Evolutionary conservation across 352 stramenopile genomes (phyloP).

Genomic region (Pythium vanterpoolii): DNA sequence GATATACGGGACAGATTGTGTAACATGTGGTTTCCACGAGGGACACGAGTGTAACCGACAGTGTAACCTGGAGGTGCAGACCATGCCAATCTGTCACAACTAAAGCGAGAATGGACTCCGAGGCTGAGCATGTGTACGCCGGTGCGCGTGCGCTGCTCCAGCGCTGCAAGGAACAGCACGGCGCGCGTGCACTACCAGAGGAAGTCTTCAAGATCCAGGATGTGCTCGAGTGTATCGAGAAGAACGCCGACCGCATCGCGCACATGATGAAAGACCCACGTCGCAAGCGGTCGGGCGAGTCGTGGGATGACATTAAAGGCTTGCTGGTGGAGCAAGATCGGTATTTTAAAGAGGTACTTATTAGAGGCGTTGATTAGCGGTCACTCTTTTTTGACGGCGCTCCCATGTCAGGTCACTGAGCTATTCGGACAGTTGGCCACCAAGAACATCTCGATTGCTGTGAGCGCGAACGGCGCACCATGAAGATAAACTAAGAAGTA

Average conservation of each 20-base stretch:
- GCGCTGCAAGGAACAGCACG: slow-evolving; percentile 14
- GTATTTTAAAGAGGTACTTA: slow-evolving; percentile 24
- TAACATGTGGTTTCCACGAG: neutral
- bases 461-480: slow-evolving; percentile 1
- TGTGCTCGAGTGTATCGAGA: slow-evolving; percentile 59
- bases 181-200: slow-evolving; percentile 24
- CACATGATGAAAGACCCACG: slow-evolving; percentile 40
- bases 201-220: slow-evolving; percentile 61
- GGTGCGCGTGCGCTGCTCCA: slow-evolving; percentile 18
- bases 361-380: neutral
- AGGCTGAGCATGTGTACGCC: slow-evolving; percentile 5
- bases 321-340: slow-evolving; percentile 59
- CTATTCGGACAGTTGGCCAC: slow-evolving; percentile 20
- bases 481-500: no score
- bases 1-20: no score
- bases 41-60: neutral
- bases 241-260: slow-evolving; percentile 71
- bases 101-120: slow-evolving; percentile 1
- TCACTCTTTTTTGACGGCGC: neutral
- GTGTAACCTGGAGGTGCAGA: no score
- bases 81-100: neutral
- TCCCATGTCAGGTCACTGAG: slow-evolving; percentile 6
- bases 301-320: slow-evolving; percentile 31
- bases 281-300: slow-evolving; percentile 10
- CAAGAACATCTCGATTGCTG: slow-evolving; percentile 10